Percentiles rank a stretch among this genome's conserved stretches.
Evolutionary conservation across 768 basidiomycete genomes (phyloP).

Genomic region (Lepiota brunneoincarnata): DNA sequence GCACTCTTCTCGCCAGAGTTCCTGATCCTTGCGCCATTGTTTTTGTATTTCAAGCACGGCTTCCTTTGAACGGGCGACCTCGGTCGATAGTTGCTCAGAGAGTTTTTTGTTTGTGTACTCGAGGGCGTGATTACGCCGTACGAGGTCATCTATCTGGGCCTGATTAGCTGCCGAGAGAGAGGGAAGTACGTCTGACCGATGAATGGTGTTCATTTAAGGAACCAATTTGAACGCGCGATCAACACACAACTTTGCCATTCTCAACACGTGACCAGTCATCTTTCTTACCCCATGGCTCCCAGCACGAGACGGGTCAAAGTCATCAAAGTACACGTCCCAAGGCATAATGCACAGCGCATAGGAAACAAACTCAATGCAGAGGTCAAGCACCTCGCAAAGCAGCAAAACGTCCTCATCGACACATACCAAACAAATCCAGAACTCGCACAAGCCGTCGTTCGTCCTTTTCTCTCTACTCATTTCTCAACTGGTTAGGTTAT

Average conservation of each 20-base stretch:
- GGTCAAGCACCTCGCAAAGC: constrained; percentile 53
- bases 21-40: constrained; percentile 47
- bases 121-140: constrained; percentile 62
- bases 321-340: constrained; percentile 66
- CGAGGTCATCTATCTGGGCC: constrained; percentile 70
- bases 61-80: constrained; percentile 39
- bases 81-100: constrained; percentile 41
- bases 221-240: not conserved
- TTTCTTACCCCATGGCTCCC: constrained; percentile 48
- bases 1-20: constrained; percentile 57
- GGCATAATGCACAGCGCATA: constrained; percentile 73
- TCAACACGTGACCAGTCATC: not conserved
- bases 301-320: constrained; percentile 47
- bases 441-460: constrained; percentile 63
- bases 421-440: constrained; percentile 63
- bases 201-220: not conserved
- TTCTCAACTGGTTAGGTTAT: too few species aligned
- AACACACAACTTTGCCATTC: not conserved
- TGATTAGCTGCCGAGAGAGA: constrained; percentile 61
- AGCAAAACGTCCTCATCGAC: constrained; percentile 49
- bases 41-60: constrained; percentile 41
- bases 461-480: constrained; percentile 23
- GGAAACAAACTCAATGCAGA: constrained; percentile 60
- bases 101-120: constrained; percentile 61
- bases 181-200: constrained; percentile 24